phyloP scores from a whole-genome alignment of 306 rosid genomes.

The Vachellia collinsii region DNA sequence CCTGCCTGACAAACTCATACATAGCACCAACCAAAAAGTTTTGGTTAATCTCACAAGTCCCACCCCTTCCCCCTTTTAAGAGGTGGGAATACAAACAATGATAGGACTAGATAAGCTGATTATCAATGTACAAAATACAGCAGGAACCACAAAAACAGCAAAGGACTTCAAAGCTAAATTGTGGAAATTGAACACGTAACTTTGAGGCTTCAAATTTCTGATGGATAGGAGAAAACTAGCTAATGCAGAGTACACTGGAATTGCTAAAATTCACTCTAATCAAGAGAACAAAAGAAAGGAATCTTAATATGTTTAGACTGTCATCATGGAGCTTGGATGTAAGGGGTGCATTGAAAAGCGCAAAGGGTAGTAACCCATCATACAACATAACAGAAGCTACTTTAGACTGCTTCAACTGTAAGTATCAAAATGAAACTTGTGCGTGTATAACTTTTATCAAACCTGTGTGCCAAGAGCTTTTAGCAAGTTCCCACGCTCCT shows the following conservation, averaged over 20 bases:
- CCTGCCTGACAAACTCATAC: slow-evolving; percentile 26
- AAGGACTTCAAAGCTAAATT: background rate
- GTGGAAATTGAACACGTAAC: background rate
- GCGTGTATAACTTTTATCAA: background rate
- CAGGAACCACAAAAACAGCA: background rate
- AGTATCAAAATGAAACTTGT: background rate
- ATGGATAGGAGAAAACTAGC: slow-evolving; percentile 1
- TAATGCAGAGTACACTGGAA: slow-evolving; percentile 24
- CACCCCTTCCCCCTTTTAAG: slow-evolving; percentile 1
- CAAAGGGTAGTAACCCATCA: background rate
- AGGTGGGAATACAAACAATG: background rate
- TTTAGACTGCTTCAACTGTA: slow-evolving; percentile 4
- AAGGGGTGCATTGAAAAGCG: slow-evolving; percentile 8
- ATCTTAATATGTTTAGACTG: slow-evolving; percentile 13
- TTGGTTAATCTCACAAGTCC: background rate
- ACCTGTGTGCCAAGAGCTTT: slow-evolving; percentile 99
- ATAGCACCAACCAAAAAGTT: background rate
- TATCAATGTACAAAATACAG: background rate
- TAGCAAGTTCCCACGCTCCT: slow-evolving; percentile 83
- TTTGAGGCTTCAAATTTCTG: slow-evolving; percentile 19
- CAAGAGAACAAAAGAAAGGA: slow-evolving; percentile 23
- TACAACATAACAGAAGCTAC: background rate
- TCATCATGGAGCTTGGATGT: background rate
- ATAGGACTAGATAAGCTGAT: background rate
- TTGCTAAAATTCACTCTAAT: background rate